Evolutionary conservation across 2,329 filamentous ascomycete genomes (phyloP).

Genomic region (Xylaria sp.): DNA sequence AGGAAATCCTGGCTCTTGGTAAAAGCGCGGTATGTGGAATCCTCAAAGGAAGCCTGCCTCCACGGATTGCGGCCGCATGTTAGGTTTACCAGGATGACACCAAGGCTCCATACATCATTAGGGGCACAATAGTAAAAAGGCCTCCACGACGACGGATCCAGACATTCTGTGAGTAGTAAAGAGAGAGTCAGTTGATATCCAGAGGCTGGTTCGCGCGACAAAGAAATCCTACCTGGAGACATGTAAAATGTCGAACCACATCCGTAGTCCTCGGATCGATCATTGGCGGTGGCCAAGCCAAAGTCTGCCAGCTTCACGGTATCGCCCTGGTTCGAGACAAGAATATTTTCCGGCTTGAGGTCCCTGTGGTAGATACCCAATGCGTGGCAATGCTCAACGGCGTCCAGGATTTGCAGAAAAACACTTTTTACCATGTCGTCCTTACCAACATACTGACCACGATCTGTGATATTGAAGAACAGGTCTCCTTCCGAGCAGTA

Average conservation of each 20-base stretch:
- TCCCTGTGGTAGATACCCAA: slow-evolving; percentile 97
- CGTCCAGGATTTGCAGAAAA: slow-evolving; percentile 96
- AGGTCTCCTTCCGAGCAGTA: slow-evolving; percentile 97
- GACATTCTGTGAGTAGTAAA: slow-evolving; percentile 75
- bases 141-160: slow-evolving; percentile 78
- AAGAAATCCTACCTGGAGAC: slow-evolving; percentile 84
- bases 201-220: slow-evolving; percentile 30
- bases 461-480: slow-evolving; percentile 97
- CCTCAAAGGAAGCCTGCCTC: slow-evolving; percentile 94
- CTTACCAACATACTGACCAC: slow-evolving; percentile 91
- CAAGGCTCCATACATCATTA: slow-evolving; percentile 98
- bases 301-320: slow-evolving; percentile 98
- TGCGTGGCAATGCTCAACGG: slow-evolving; percentile 93
- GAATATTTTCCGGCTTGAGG: slow-evolving; percentile 97
- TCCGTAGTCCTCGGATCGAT: slow-evolving; percentile 90
- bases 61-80: slow-evolving; percentile 98
- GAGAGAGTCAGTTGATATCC: slow-evolving; percentile 43
- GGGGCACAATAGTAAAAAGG: slow-evolving; percentile 89
- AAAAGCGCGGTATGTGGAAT: slow-evolving; percentile 94
- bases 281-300: slow-evolving; percentile 88
- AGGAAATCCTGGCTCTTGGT: slow-evolving; percentile 87
- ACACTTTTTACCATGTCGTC: slow-evolving; percentile 86
- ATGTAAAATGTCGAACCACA: slow-evolving; percentile 99
- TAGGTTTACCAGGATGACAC: slow-evolving; percentile 96
- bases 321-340: slow-evolving; percentile 88